Conservation (phyloP, 345 rosid species). For the Lumnitzera littorea region DNA sequence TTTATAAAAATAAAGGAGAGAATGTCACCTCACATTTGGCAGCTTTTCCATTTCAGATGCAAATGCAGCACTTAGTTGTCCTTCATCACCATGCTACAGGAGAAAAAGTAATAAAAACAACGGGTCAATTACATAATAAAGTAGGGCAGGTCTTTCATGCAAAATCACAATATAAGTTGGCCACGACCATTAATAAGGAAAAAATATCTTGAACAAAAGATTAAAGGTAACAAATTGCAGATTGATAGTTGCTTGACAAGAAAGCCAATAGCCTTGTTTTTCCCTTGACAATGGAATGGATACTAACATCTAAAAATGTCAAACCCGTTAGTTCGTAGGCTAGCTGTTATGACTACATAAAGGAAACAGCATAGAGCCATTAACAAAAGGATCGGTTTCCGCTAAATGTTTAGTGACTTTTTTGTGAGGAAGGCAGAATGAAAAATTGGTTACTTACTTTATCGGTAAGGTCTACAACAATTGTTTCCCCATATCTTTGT, state of each 20-base stretch:
- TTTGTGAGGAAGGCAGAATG: not conserved
- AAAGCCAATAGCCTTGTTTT: too few species aligned
- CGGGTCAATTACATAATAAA: not conserved
- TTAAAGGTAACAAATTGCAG: too few species aligned
- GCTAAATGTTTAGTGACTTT: not conserved
- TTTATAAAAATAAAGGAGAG: conserved; percentile 7
- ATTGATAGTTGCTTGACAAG: too few species aligned
- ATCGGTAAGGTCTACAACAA: conserved; percentile 75
- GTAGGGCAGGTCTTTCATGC: not conserved
- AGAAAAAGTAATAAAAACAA: conserved; percentile 1
- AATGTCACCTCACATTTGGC: conserved; percentile 78
- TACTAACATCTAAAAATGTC: too few species aligned
- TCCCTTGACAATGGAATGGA: too few species aligned
- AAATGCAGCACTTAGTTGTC: conserved; percentile 67
- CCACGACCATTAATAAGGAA: too few species aligned
- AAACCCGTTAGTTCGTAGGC: too few species aligned
- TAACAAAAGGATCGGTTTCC: conserved; percentile 6
- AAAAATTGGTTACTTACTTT: conserved; percentile 34
- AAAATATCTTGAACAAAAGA: too few species aligned
- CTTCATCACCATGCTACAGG: conserved; percentile 85
- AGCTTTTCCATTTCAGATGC: conserved; percentile 74
- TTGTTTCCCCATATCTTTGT: conserved; percentile 78
- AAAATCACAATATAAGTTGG: too few species aligned
- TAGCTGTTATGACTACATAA: too few species aligned
- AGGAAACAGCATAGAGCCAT: too few species aligned